phyloP scores from a whole-genome alignment of 495 filamentous ascomycete species.

The Penicillium longicatenatum region DNA sequence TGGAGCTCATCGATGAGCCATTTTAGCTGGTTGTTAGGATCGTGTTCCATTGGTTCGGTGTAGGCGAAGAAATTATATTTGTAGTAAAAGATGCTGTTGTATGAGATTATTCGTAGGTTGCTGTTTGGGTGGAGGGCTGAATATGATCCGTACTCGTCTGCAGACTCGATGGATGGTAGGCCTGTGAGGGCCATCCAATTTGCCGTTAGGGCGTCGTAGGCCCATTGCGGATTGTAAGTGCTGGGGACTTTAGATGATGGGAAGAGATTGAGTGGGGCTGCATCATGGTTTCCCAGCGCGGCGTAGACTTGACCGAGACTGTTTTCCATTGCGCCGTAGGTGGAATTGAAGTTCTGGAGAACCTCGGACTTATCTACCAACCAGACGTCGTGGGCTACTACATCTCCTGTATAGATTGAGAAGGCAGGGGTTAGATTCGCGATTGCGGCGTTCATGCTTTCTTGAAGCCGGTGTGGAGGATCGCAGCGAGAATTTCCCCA shows the following conservation, averaged over 20 bases:
- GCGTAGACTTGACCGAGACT: slow-evolving; percentile 47
- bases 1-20: slow-evolving; percentile 55
- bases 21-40: slow-evolving; percentile 48
- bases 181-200: slow-evolving; percentile 52
- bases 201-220: slow-evolving; percentile 49
- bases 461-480: slow-evolving; percentile 49
- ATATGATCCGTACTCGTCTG: slow-evolving; percentile 51
- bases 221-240: slow-evolving; percentile 46
- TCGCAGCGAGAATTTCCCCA: slow-evolving; percentile 56
- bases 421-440: slow-evolving; percentile 27
- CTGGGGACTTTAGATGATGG: slow-evolving; percentile 36
- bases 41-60: slow-evolving; percentile 47
- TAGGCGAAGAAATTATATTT: slow-evolving; percentile 57
- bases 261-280: slow-evolving; percentile 54
- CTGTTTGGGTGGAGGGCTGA: slow-evolving; percentile 42
- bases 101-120: slow-evolving; percentile 56
- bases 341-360: slow-evolving; percentile 41
- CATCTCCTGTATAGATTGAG: slow-evolving; percentile 37
- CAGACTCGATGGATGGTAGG: slow-evolving; percentile 30
- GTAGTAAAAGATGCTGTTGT: slow-evolving; percentile 62
- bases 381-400: slow-evolving; percentile 35
- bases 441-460: slow-evolving; percentile 55
- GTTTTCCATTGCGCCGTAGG: slow-evolving; percentile 37
- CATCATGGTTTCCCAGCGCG: slow-evolving; percentile 59
- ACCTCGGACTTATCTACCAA: slow-evolving; percentile 37